Evolutionary conservation across 805 yeast species (phyloP), one percentile per base, ranked within the genome.

Genomic region (Candida peoriensis): DNA sequence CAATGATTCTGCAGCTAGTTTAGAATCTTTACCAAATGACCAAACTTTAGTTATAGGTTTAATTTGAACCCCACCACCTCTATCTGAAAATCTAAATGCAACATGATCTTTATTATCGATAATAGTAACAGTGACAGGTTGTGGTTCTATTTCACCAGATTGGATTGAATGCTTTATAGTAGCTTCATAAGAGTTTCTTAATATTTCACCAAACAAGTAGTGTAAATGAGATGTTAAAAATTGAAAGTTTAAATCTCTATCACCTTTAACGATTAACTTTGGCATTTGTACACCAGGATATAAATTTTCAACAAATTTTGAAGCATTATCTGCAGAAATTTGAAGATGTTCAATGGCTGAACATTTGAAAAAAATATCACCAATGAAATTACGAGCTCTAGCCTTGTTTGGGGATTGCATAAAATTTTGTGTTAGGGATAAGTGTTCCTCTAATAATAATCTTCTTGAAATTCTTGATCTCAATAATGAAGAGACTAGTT

Each of bases 371-470:
- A 86, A 86, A 12, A 93, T 86, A 50, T 85, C 96, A 21, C 97
- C 81, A 75, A 59, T 57, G 28, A 67, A 60, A 37, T 64, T 67
- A 26, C 47, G 54, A 12, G 82, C 73, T 54, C 72, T 67, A 28
- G 49, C 51, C 21, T 62, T 63, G 38, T 72, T 59, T 7, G 74
- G 74, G 19, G 72, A 72, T 14, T 57, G 53, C 34, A 63, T 60
- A 55, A 76, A 81, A 40, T 82, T 74, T 23, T 77, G 72, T 0
- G 95, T 76, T 33, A 93, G 69, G 8, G 93, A 77, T 24, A 86
- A 61, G 61, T 93, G 97, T 55, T 90, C 96, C 61, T 90, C 96
- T 28, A 87, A 86, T 43, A 90, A 81, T 30, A 90, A 81, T 47
- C 97, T 68, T 61, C 98, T 69, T 46, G 95, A 81, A 25, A 90